Conservation (phyloP, 495 filamentous ascomycete genomes). For the Penicillium cataractarum region DNA sequence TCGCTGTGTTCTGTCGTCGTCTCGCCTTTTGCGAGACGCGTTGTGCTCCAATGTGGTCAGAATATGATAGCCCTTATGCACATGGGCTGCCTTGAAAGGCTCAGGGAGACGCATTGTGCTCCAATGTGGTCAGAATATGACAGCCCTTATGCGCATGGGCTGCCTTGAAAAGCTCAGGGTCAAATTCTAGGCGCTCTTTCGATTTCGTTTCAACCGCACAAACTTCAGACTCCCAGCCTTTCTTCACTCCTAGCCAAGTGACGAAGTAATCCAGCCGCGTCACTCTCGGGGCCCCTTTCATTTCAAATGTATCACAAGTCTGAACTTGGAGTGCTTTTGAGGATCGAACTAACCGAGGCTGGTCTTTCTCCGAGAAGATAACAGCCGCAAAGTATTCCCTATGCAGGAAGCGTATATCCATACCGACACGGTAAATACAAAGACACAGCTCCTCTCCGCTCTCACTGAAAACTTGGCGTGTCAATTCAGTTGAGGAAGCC, state of each 20-base stretch:
- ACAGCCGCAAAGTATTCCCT: neutral
- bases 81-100: too few relatives aligned
- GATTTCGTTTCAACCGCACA: neutral
- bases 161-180: neutral
- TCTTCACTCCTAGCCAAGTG: neutral
- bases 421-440: too few relatives aligned
- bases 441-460: too few relatives aligned
- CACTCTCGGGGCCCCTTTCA: neutral
- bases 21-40: too few relatives aligned
- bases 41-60: too few relatives aligned
- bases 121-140: too few relatives aligned
- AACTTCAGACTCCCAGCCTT: neutral
- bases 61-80: too few relatives aligned
- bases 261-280: neutral
- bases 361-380: neutral
- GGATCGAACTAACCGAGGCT: neutral
- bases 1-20: too few relatives aligned
- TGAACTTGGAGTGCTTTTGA: neutral
- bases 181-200: neutral
- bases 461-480: neutral
- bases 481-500: neutral
- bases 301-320: neutral
- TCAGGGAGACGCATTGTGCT: too few relatives aligned
- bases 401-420: neutral
- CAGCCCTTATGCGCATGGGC: too few relatives aligned